Evolutionary conservation across 2,329 filamentous ascomycete species (phyloP).

Genomic region (Phyllosticta citrichinensis): DNA sequence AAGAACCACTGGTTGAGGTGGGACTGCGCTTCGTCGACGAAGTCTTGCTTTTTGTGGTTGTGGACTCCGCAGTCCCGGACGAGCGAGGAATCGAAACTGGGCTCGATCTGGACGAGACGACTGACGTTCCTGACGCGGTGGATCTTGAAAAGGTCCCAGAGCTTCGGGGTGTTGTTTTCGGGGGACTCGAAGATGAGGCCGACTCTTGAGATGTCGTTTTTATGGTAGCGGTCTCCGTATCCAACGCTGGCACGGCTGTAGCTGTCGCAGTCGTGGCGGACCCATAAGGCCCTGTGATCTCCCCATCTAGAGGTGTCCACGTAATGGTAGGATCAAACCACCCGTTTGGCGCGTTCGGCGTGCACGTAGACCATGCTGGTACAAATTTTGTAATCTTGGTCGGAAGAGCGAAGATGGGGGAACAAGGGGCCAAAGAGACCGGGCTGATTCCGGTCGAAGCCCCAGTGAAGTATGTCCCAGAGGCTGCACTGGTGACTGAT

Average conservation of each 20-base stretch:
- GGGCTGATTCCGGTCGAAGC: neutral
- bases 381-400: neutral
- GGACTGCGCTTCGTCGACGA: neutral
- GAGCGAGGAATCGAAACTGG: neutral
- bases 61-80: neutral
- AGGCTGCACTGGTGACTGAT: neutral
- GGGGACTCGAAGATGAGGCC: neutral
- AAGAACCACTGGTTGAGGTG: neutral
- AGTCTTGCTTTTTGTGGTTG: neutral
- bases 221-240: neutral
- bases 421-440: neutral
- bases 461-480: neutral
- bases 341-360: neutral
- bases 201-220: neutral
- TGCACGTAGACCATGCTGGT: neutral
- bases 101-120: neutral
- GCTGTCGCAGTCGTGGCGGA: neutral
- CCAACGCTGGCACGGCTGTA: neutral
- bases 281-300: neutral
- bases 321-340: neutral
- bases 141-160: neutral
- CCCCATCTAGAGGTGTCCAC: neutral
- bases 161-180: neutral
- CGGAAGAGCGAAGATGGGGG: neutral
- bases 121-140: neutral